These are phyloP conservation scores for Phytophthora brassicae DNA, from an alignment of 352 stramenopile genomes.

Conservation along the genomic window DNA sequence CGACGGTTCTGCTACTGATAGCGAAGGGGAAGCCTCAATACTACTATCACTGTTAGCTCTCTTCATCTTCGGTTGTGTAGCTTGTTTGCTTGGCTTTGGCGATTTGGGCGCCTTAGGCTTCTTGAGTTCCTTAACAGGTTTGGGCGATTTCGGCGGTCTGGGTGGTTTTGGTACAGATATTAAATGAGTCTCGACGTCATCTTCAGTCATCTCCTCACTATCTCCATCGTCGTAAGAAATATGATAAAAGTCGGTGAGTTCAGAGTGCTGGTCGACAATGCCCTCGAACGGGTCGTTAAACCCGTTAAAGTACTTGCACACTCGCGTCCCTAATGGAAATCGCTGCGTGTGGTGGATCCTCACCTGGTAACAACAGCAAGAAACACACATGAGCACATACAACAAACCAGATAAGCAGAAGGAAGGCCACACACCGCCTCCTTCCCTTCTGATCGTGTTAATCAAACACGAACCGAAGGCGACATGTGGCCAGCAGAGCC, in stretches of 20 bases:
- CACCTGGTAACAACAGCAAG: slow-evolving; percentile 36
- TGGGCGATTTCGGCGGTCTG: slow-evolving; percentile 15
- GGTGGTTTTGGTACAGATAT: slow-evolving; percentile 19
- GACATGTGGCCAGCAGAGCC: slow-evolving; percentile 9
- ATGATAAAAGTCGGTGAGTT: slow-evolving; percentile 65
- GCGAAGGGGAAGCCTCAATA: slow-evolving; percentile 7
- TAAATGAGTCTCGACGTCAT: slow-evolving; percentile 56
- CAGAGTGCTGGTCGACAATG: slow-evolving; percentile 55
- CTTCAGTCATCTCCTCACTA: slow-evolving; percentile 82
- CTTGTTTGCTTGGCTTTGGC: slow-evolving; percentile 9
- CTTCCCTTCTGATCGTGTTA: too few species aligned
- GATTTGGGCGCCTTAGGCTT: background rate
- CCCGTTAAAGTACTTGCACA: slow-evolving; percentile 71
- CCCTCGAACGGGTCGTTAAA: slow-evolving; percentile 60
- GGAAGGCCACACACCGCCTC: slow-evolving; percentile 7
- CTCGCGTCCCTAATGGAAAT: slow-evolving; percentile 61
- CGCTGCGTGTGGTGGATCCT: slow-evolving; percentile 50
- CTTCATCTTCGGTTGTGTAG: slow-evolving; percentile 11
- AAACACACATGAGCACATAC: slow-evolving; percentile 21
- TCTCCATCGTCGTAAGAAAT: slow-evolving; percentile 80
- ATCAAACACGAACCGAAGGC: slow-evolving; percentile 1
- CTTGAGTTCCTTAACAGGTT: slow-evolving; percentile 22
- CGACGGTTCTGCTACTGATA: slow-evolving; percentile 2
- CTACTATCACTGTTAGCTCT: slow-evolving; percentile 20
- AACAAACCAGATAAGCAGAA: background rate